Percentiles rank a stretch among this genome's conserved stretches.
phyloP scores from a whole-genome alignment of 768 basidiomycete genomes.

The Naganishia kalamii region DNA sequence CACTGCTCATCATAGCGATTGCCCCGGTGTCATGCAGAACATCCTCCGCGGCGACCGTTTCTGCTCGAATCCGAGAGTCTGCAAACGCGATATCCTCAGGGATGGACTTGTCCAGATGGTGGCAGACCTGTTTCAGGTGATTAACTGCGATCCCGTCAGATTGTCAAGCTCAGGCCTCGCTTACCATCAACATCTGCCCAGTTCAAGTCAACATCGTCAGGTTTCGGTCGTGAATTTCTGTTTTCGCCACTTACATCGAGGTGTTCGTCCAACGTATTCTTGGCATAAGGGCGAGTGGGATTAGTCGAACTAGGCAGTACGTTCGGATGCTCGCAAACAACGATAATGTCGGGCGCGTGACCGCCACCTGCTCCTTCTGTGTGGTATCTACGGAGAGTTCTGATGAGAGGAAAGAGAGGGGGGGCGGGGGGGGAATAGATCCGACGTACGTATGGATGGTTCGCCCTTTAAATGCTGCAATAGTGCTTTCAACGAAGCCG shows the following conservation, averaged over 20 bases:
- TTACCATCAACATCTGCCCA: constrained; percentile 88
- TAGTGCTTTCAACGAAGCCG: constrained; percentile 92
- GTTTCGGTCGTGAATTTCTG: background rate
- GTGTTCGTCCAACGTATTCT: constrained; percentile 92
- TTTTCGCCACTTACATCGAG: constrained; percentile 63
- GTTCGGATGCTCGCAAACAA: constrained; percentile 82
- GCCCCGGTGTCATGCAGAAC: constrained; percentile 87
- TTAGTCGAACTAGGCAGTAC: constrained; percentile 95
- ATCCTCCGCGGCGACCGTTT: constrained; percentile 96
- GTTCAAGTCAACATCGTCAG: background rate
- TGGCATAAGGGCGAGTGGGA: constrained; percentile 84
- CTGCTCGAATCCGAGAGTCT: constrained; percentile 90
- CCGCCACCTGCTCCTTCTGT: constrained; percentile 95
- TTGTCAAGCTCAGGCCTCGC: constrained; percentile 77
- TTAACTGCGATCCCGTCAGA: constrained; percentile 50
- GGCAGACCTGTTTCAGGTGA: constrained; percentile 70
- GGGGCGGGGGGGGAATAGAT: background rate
- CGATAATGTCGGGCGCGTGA: constrained; percentile 96
- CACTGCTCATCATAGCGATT: constrained; percentile 92
- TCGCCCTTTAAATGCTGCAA: constrained; percentile 77
- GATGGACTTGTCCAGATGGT: constrained; percentile 86
- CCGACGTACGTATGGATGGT: constrained; percentile 71
- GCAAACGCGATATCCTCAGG: constrained; percentile 92
- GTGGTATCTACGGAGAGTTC: constrained; percentile 57
- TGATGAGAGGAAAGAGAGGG: background rate